Conservation (phyloP, 768 basidiomycete genomes). For the Amanita molliuscula region DNA sequence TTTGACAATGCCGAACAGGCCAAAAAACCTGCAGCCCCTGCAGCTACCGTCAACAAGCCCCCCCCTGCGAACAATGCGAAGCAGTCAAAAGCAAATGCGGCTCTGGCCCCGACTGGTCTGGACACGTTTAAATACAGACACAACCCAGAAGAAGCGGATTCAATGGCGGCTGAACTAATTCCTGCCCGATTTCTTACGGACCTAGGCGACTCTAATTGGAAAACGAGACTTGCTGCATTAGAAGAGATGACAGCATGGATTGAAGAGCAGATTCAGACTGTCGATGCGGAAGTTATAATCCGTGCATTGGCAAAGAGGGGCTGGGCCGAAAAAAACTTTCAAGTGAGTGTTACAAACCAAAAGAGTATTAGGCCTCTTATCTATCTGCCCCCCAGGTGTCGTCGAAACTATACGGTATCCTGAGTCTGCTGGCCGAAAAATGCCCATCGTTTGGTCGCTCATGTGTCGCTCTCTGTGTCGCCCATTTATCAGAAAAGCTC, state of each 20-base stretch:
- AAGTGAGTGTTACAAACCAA: slow-evolving; percentile 37
- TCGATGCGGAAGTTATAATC: slow-evolving; percentile 85
- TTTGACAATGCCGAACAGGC: slow-evolving; percentile 16
- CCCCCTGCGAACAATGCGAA: slow-evolving; percentile 19
- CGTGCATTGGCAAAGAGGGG: slow-evolving; percentile 86
- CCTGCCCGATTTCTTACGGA: slow-evolving; percentile 62
- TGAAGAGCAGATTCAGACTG: slow-evolving; percentile 46
- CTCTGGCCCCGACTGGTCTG: slow-evolving; percentile 41
- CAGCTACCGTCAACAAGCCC: slow-evolving; percentile 34
- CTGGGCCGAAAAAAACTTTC: slow-evolving; percentile 99
- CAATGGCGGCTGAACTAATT: slow-evolving; percentile 59
- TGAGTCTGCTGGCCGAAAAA: slow-evolving; percentile 60
- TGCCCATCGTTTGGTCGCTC: slow-evolving; percentile 81
- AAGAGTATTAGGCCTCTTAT: neutral
- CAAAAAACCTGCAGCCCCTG: slow-evolving; percentile 34
- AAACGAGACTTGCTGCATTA: slow-evolving; percentile 74
- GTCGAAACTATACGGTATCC: slow-evolving; percentile 75
- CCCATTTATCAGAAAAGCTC: slow-evolving; percentile 85
- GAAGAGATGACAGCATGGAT: slow-evolving; percentile 85
- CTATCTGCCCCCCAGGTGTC: slow-evolving; percentile 54
- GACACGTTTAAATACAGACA: slow-evolving; percentile 91
- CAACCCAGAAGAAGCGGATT: slow-evolving; percentile 87
- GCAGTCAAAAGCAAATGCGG: slow-evolving; percentile 31
- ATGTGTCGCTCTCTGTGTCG: slow-evolving; percentile 71
- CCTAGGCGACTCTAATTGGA: slow-evolving; percentile 89